Evolutionary conservation across 805 yeast genomes (phyloP).

Genomic region (Myxozyma geophila): DNA sequence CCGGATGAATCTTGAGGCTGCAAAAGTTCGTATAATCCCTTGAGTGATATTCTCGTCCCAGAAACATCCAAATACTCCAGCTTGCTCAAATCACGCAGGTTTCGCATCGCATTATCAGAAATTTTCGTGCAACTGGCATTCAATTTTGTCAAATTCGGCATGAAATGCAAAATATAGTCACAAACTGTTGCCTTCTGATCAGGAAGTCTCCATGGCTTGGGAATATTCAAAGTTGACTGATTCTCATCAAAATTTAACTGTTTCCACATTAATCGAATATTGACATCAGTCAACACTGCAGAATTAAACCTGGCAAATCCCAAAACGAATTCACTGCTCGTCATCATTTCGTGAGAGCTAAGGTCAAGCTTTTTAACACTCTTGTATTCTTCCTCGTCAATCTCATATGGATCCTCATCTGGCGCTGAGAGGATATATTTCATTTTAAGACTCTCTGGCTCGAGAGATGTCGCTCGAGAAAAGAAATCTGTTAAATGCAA

Average conservation of each 20-base stretch:
- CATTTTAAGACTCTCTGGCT: slow-evolving; percentile 2
- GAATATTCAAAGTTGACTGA: background rate
- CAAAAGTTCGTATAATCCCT: slow-evolving; percentile 2
- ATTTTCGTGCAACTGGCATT: slow-evolving; percentile 15
- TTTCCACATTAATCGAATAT: slow-evolving; percentile 6
- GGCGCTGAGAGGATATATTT: slow-evolving; percentile 1
- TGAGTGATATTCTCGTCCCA: slow-evolving; percentile 3
- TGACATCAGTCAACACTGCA: slow-evolving; percentile 12
- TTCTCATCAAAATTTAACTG: slow-evolving; percentile 1
- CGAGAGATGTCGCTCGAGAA: background rate
- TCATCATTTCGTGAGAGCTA: background rate
- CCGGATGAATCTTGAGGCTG: background rate
- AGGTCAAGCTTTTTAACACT: slow-evolving; percentile 9
- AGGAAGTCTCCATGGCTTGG: background rate
- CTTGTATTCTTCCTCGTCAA: slow-evolving; percentile 11
- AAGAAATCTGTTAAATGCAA: slow-evolving; percentile 5
- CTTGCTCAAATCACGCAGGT: background rate
- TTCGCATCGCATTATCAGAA: slow-evolving; percentile 4
- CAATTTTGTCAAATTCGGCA: slow-evolving; percentile 9
- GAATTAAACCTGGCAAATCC: slow-evolving; percentile 7
- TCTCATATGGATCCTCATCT: slow-evolving; percentile 9
- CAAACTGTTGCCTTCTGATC: background rate
- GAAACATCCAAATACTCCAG: slow-evolving; percentile 15
- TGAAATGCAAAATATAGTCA: slow-evolving; percentile 5
- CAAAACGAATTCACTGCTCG: background rate